A percentile compares a stretch with the other conserved stretches of the same genome.
phyloP scores from a whole-genome alignment of 805 yeast genomes.

The Yarrowia divulgata region DNA sequence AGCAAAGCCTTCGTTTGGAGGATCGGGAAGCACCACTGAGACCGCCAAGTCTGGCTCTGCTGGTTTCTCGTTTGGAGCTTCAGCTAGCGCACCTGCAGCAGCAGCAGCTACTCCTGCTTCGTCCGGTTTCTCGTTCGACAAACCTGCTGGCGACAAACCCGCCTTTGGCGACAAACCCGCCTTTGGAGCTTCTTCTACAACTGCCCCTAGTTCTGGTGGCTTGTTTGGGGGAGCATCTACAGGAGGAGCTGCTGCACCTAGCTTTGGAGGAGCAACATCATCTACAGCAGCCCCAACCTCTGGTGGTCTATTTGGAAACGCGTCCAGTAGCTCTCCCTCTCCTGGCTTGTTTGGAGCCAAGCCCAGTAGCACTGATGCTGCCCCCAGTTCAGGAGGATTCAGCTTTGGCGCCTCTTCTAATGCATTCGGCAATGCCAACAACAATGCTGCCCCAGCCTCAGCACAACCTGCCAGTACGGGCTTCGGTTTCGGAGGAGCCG shows the following conservation, averaged over 20 bases:
- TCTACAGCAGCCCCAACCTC: background rate
- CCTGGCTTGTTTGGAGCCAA: conserved; percentile 8
- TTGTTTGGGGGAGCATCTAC: conserved; percentile 7
- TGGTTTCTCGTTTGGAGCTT: background rate
- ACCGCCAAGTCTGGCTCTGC: background rate
- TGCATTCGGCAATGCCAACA: conserved; percentile 20
- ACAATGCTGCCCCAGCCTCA: background rate
- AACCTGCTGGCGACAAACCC: background rate
- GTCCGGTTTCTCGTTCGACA: background rate
- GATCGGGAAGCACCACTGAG: background rate
- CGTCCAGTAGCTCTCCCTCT: background rate
- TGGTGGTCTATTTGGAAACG: conserved; percentile 5
- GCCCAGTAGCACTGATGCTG: background rate
- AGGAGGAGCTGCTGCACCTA: background rate
- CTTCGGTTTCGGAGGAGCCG: conserved; percentile 22
- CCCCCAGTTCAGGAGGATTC: conserved; percentile 6
- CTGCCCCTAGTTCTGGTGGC: background rate
- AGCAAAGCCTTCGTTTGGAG: conserved; percentile 1
- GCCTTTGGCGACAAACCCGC: conserved; percentile 10
- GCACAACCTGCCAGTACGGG: background rate
- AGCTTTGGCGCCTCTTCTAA: conserved; percentile 2
- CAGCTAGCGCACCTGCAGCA: background rate
- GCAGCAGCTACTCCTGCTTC: background rate
- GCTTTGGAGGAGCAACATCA: background rate
- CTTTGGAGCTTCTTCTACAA: background rate